phyloP scores from a whole-genome alignment of 2,329 filamentous ascomycete species.

The Aphanoascus verrucosus region DNA sequence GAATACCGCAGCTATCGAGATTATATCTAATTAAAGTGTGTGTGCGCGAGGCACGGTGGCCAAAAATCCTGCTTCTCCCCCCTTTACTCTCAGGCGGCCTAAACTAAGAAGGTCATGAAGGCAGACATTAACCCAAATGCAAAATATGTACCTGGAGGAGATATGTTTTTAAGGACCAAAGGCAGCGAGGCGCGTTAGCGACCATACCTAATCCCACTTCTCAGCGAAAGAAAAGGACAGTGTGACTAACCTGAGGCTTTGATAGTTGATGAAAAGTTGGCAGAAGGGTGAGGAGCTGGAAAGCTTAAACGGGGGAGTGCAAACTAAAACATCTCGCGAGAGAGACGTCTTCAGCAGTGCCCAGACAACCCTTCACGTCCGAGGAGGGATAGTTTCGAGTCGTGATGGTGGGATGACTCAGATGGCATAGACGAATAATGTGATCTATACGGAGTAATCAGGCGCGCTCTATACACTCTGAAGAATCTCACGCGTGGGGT shows the following conservation, averaged over 20 bases:
- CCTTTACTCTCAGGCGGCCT: background rate
- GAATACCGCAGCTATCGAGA: background rate
- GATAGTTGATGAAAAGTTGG: slow-evolving; percentile 2
- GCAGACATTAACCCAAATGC: background rate
- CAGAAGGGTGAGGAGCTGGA: slow-evolving; percentile 5
- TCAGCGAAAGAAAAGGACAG: background rate
- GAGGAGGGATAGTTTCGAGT: background rate
- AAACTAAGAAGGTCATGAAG: background rate
- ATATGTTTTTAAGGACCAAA: background rate
- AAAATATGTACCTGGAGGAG: background rate
- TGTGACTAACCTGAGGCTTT: slow-evolving; percentile 6
- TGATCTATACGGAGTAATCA: background rate
- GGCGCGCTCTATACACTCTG: background rate
- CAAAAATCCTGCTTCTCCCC: background rate
- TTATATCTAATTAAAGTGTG: background rate
- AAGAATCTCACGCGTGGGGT: background rate
- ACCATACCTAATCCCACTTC: background rate
- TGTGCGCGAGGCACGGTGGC: background rate
- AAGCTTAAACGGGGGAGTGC: background rate
- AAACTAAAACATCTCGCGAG: background rate
- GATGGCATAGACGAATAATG: slow-evolving; percentile 9
- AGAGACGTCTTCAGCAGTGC: background rate
- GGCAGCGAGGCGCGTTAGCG: background rate
- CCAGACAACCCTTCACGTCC: background rate
- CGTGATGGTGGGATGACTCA: slow-evolving; percentile 9